phyloP scores from a whole-genome alignment of 2,329 filamentous ascomycete genomes.

The Fusarium veterinarium region DNA sequence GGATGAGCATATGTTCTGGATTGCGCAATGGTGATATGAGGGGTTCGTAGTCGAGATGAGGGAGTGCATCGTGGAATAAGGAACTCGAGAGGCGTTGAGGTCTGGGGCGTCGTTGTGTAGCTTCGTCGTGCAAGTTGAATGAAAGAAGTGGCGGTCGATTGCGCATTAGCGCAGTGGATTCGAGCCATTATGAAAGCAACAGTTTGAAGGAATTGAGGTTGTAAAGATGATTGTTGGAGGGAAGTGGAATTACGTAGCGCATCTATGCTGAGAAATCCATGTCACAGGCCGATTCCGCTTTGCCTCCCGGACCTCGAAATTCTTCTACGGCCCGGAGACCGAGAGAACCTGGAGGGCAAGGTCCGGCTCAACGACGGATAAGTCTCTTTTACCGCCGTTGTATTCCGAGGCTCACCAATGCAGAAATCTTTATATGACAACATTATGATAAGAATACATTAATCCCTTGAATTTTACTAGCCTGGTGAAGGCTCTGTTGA shows the following conservation, averaged over 20 bases:
- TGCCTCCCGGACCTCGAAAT: slow-evolving; percentile 39
- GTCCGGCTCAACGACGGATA: slow-evolving; percentile 26
- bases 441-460: background rate
- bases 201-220: slow-evolving; percentile 4
- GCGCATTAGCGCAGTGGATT: slow-evolving; percentile 54
- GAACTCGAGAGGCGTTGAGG: slow-evolving; percentile 51
- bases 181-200: slow-evolving; percentile 46
- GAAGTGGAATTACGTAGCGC: slow-evolving; percentile 30
- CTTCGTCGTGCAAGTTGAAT: slow-evolving; percentile 55
- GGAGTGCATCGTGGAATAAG: slow-evolving; percentile 52
- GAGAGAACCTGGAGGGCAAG: slow-evolving; percentile 25
- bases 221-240: slow-evolving; percentile 16
- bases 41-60: slow-evolving; percentile 12
- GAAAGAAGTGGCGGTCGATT: slow-evolving; percentile 55
- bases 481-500: background rate
- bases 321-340: slow-evolving; percentile 36
- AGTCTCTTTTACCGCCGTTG: background rate
- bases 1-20: background rate
- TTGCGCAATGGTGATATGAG: background rate
- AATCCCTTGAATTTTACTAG: accelerated
- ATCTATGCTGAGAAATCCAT: slow-evolving; percentile 46
- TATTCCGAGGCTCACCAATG: background rate
- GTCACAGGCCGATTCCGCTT: slow-evolving; percentile 36
- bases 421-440: background rate
- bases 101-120: slow-evolving; percentile 44